phyloP scores from a whole-genome alignment of 768 basidiomycete species.

The Naematelia encephala region DNA sequence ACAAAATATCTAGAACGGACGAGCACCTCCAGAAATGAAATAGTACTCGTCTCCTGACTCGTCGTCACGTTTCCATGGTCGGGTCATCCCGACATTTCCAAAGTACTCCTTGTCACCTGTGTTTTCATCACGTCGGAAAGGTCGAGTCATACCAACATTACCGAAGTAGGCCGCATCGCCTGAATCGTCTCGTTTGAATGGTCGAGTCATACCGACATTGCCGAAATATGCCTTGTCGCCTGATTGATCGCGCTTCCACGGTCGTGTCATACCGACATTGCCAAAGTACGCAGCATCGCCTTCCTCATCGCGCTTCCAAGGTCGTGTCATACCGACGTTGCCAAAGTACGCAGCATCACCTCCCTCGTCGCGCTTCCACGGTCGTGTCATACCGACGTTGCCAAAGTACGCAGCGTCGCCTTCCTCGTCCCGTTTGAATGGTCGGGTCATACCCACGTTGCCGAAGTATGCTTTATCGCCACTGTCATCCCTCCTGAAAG shows the following conservation, averaged over 20 bases:
- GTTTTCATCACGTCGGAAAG: not conserved
- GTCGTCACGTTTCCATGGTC: conserved; percentile 10
- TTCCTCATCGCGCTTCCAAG: conserved; percentile 6
- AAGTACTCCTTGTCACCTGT: not conserved
- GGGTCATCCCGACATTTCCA: not conserved
- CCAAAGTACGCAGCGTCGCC: not conserved
- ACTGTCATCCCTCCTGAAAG: not conserved
- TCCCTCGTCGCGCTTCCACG: not conserved
- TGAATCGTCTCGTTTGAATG: not conserved
- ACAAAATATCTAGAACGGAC: no score
- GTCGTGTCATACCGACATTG: not conserved
- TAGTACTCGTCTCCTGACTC: not conserved
- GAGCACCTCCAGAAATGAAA: no score
- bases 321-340: not conserved
- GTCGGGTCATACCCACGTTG: not conserved
- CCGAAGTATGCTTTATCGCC: not conserved
- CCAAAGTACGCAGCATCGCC: not conserved
- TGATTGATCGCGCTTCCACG: not conserved
- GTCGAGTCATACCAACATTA: not conserved
- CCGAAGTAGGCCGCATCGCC: not conserved
- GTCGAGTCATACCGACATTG: not conserved
- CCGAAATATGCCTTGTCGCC: not conserved
- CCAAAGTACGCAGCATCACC: not conserved
- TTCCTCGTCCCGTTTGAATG: conserved; percentile 2
- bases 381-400: no score